These are phyloP conservation scores for Paracoccidioides lutzii DNA, from an alignment of 2,329 filamentous ascomycete species.

Conservation along the genomic window DNA sequence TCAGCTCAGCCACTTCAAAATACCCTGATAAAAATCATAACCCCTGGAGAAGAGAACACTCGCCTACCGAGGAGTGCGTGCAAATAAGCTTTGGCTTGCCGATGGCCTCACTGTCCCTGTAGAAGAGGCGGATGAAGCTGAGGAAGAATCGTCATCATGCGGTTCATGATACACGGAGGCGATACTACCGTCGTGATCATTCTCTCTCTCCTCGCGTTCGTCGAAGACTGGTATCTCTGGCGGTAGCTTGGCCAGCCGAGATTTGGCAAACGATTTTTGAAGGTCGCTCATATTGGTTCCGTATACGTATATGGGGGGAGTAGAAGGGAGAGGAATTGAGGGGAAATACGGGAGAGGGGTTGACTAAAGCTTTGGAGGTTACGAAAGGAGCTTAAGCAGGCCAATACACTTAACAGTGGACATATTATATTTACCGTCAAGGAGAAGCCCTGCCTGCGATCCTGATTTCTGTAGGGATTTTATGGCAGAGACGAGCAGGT, in stretches of 20 bases:
- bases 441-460: too few relatives aligned
- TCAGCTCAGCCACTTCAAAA: neutral
- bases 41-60: neutral
- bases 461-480: too few relatives aligned
- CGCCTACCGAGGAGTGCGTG: slow-evolving; percentile 53
- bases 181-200: slow-evolving; percentile 16
- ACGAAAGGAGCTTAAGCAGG: neutral
- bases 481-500: too few relatives aligned
- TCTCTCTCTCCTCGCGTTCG: slow-evolving; percentile 23
- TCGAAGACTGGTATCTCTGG: slow-evolving; percentile 40
- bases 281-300: slow-evolving; percentile 57
- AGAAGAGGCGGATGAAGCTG: slow-evolving; percentile 75
- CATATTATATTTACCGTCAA: too few relatives aligned
- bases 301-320: neutral
- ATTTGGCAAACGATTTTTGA: slow-evolving; percentile 64
- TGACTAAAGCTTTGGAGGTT: neutral
- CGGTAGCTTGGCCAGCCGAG: slow-evolving; percentile 54
- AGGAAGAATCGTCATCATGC: slow-evolving; percentile 54
- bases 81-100: slow-evolving; percentile 58
- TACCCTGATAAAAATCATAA: neutral
- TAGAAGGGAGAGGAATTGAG: neutral
- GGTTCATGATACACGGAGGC: slow-evolving; percentile 13
- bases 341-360: neutral
- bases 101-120: slow-evolving; percentile 83
- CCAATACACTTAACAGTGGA: too few relatives aligned